Conservation (phyloP, 192 early-diverging fungal species). For the Entomortierella lignicola region DNA sequence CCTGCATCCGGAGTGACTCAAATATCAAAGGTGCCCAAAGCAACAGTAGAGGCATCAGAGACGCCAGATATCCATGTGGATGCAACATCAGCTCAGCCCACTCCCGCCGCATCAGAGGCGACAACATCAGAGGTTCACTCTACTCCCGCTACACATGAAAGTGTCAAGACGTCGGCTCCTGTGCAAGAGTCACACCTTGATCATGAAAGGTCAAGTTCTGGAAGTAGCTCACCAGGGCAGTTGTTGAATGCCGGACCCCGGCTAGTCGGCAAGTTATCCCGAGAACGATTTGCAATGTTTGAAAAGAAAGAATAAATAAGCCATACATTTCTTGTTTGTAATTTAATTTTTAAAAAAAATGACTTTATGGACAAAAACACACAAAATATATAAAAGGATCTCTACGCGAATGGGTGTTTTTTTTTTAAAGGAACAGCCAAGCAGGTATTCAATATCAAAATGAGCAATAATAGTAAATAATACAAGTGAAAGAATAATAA, state of each 20-base stretch:
- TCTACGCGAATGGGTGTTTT: too few relatives aligned
- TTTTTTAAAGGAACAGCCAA: neutral
- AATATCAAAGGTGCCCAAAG: neutral
- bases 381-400: neutral
- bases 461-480: conserved; percentile 11
- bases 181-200: too few relatives aligned
- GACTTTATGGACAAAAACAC: neutral
- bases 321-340: neutral
- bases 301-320: conserved; percentile 16
- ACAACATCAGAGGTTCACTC: neutral
- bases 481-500: conserved; percentile 3
- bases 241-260: conserved; percentile 32
- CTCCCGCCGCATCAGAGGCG: neutral
- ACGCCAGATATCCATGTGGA: neutral
- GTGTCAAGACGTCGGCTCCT: too few relatives aligned
- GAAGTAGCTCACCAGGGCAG: conserved; percentile 12
- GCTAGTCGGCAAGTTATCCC: conserved; percentile 38
- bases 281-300: conserved; percentile 53
- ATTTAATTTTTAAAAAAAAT: neutral
- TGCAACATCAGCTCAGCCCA: neutral
- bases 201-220: conserved; percentile 1
- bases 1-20: neutral
- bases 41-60: neutral
- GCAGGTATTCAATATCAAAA: conserved; percentile 4
- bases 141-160: neutral